Conservation (phyloP, 768 basidiomycete species). For the Boletus barrowsii region DNA sequence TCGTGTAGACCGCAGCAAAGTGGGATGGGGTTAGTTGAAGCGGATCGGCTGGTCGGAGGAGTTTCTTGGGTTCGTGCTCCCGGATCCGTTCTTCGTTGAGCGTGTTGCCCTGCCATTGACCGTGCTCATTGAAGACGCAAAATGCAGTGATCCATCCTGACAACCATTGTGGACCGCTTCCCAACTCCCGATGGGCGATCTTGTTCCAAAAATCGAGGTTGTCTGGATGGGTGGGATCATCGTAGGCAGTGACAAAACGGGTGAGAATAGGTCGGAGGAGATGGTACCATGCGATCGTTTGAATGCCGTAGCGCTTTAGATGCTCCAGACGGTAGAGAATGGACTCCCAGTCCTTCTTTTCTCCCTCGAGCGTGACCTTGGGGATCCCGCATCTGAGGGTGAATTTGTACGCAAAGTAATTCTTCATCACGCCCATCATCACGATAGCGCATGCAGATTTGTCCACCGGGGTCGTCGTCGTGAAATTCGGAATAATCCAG, state of each 20-base stretch:
- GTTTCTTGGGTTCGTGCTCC: constrained; percentile 31
- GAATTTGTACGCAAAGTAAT: constrained; percentile 38
- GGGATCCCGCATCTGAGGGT: constrained; percentile 40
- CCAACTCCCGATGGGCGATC: constrained; percentile 27
- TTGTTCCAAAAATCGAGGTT: constrained; percentile 40
- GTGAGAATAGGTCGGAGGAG: constrained; percentile 40
- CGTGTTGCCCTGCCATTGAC: constrained; percentile 31
- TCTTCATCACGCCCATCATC: constrained; percentile 42
- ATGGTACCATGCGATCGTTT: constrained; percentile 36
- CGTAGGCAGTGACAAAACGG: constrained; percentile 37
- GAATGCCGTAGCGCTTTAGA: constrained; percentile 36
- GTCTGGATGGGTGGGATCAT: constrained; percentile 24
- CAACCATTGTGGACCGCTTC: constrained; percentile 31
- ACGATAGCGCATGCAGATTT: constrained; percentile 36
- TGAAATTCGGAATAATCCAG: constrained; percentile 44
- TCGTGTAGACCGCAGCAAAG: constrained; percentile 26
- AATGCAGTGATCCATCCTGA: constrained; percentile 42
- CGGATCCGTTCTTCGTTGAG: constrained; percentile 29
- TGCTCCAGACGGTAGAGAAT: constrained; percentile 38
- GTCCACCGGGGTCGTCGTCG: constrained; percentile 42
- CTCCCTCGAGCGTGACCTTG: constrained; percentile 43
- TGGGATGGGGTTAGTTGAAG: constrained; percentile 23
- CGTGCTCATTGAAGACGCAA: constrained; percentile 31
- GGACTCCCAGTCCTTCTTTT: constrained; percentile 37
- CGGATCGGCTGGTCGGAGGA: constrained; percentile 29